Evolutionary conservation across 192 early-diverging fungal genomes (phyloP), one percentile per base, ranked within the genome.

Genomic region (Dispira simplex): DNA sequence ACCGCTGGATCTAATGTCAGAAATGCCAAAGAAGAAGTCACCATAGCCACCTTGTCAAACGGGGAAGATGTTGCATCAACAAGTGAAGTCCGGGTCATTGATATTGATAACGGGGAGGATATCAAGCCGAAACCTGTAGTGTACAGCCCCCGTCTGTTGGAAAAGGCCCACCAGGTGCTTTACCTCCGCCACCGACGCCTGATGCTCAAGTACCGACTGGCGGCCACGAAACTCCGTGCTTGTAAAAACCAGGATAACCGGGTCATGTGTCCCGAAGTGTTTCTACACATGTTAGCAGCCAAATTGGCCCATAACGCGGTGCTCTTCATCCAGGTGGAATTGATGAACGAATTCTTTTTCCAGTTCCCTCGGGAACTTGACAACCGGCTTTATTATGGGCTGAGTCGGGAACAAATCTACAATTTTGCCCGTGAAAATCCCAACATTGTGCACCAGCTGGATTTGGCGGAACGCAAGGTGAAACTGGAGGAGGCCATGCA

Each of bases 261-360:
- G 77, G 75, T 81, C n/a, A 85, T 91, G 64, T 98, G 95, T 65
- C 95, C 95, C 11, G 95, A 98, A 75, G 85, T 88, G 3, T 95
- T 94, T 69, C 73, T 97, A 64, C 85, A 86, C 32, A 88, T 92
- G 43, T 84, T 98, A 26, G 84, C 95, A 1, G 92, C 97, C 62
- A 98, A 98, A 68, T 79, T 98, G 45, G 86, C 95, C 0, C 90
- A 92, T 70, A 92, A 75, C 74, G 88, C 93, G 45, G 93, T 93
- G 46, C 93, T 98, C 89, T 98, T 98, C 70, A 94, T 98, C 66
- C 90, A 92, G 70, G 90, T 95, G 20, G 95, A 98, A 73, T 79
- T 98, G 53, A 75, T 98, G 70, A 94, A 93, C 70, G 95, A 98
- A 73, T 98, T 97, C 75, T 93, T 95, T 69, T 96, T 95, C 84